These are phyloP conservation scores for Ulota crispa DNA, from an alignment of 225 moss, liverwort and hornwort genomes.

Conservation along the genomic window DNA sequence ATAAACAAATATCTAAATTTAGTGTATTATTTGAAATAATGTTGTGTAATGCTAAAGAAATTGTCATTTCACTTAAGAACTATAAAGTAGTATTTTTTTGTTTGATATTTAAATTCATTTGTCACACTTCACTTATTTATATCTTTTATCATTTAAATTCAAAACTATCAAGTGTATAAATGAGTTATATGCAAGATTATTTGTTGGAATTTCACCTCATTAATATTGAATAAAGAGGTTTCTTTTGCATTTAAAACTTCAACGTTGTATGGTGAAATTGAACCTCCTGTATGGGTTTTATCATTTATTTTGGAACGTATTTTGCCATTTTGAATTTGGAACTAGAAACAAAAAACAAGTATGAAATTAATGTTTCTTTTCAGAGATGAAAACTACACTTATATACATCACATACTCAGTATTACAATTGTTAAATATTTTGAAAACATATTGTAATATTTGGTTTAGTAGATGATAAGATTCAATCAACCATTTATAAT, in stretches of 20 bases:
- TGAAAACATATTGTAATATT: no score
- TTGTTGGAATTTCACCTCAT: neutral
- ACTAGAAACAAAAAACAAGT: neutral
- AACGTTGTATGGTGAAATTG: constrained; percentile 15
- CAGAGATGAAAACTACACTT: no score
- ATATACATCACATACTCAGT: neutral
- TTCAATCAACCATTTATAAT: no score
- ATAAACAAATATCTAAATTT: no score
- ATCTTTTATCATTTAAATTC: neutral
- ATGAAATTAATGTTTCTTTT: neutral
- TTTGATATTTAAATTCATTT: neutral
- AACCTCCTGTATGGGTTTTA: neutral
- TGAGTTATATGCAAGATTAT: no score
- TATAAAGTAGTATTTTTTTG: no score
- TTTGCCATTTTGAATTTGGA: constrained; percentile 34
- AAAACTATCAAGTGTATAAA: no score
- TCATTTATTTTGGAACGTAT: neutral
- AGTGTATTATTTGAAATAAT: no score
- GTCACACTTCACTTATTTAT: neutral
- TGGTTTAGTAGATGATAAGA: no score
- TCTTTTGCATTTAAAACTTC: constrained; percentile 33
- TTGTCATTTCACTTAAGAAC: no score
- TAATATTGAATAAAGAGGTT: neutral
- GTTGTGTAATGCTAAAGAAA: no score
- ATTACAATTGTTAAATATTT: rapidly evolving